phyloP scores from a whole-genome alignment of 257 asterid species.

The Primulina tabacum region DNA sequence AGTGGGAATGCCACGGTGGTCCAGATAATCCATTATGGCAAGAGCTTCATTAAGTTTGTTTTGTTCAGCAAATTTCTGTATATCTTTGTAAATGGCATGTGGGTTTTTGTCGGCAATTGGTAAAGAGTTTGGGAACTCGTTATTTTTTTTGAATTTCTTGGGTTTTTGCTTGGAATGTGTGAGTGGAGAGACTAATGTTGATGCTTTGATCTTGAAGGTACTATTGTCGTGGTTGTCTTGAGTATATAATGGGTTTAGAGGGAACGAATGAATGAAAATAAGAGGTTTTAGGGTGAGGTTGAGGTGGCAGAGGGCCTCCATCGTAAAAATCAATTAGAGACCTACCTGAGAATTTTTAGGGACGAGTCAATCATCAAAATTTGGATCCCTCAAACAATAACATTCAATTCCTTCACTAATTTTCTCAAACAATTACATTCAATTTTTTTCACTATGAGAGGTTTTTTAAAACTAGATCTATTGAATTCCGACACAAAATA shows the following conservation, averaged over 20 bases:
- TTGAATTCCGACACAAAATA: no score
- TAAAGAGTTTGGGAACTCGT: slow-evolving; percentile 45
- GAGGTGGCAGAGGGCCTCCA: slow-evolving; percentile 7
- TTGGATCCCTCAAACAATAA: no score
- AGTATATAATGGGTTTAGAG: slow-evolving; percentile 20
- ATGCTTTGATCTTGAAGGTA: slow-evolving; percentile 34
- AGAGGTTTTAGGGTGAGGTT: slow-evolving; percentile 31
- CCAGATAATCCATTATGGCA: slow-evolving; percentile 65
- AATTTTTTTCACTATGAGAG: no score
- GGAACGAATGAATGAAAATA: slow-evolving; percentile 25
- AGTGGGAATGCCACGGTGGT: slow-evolving; percentile 76
- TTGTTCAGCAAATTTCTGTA: slow-evolving; percentile 57
- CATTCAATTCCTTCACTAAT: no score
- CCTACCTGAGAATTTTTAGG: no score
- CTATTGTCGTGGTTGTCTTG: not conserved
- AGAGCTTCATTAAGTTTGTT: slow-evolving; percentile 80
- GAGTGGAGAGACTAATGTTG: slow-evolving; percentile 27
- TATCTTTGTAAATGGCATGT: slow-evolving; percentile 61
- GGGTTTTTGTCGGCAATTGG: slow-evolving; percentile 73
- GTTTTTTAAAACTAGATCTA: no score
- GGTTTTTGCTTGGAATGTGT: slow-evolving; percentile 18
- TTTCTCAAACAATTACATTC: no score
- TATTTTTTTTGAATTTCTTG: slow-evolving; percentile 34
- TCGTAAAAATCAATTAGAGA: not conserved
- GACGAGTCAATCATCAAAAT: no score